Base-by-base conservation (phyloP, 2,329 filamentous ascomycete species). In the Hymenotorrendiella dingleyae region DNA sequence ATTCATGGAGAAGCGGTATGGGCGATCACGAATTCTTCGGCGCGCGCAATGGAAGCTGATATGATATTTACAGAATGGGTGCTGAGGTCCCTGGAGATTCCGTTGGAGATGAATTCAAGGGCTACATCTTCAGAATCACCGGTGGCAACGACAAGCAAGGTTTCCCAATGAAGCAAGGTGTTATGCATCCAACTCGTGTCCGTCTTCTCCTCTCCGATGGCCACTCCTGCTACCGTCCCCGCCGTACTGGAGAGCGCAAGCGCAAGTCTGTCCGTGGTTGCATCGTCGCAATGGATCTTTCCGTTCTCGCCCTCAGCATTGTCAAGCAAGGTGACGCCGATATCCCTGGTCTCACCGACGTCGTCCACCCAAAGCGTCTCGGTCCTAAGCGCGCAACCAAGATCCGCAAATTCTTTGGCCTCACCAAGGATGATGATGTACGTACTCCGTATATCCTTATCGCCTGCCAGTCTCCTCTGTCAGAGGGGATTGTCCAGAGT, bases 391-490 rank as follows among this genome's bases (percentile, higher is more conserved):
- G 93, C 67, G 93, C 93, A 68, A 95, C 89, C 78, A 98, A 97
- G 89, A 97, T 98, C 77, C 88, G 91, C 74, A 85, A 83, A 71
- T 98, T 98, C 86, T 98, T 97, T 79, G 84, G 88, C 78, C 86
- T 98, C 82, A 91, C 84, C 86, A 97, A 97, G 90, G 90, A 97
- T 84, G 93, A 98, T 80, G 93, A 98, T 86, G 91, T 97, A 86
- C 82, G 86, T 89, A 69, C 23, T 21, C 65, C 67, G 67, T 70
- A 72, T 66, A 67, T 72, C 71, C 72, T 83, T 79, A 78, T 85
- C 78, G 76, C 84, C 83, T 87, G 74, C 77, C 76, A 76, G 42
- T 49, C 48, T 53, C 36, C 36, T 39, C 46, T 20, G 33, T n/a
- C 27, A 35, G 26, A 26, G 37, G 42, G 44, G 46, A 45, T 46